phyloP scores from a whole-genome alignment of 2,329 filamentous ascomycete genomes.

The Microdochium trichocladiopsis region DNA sequence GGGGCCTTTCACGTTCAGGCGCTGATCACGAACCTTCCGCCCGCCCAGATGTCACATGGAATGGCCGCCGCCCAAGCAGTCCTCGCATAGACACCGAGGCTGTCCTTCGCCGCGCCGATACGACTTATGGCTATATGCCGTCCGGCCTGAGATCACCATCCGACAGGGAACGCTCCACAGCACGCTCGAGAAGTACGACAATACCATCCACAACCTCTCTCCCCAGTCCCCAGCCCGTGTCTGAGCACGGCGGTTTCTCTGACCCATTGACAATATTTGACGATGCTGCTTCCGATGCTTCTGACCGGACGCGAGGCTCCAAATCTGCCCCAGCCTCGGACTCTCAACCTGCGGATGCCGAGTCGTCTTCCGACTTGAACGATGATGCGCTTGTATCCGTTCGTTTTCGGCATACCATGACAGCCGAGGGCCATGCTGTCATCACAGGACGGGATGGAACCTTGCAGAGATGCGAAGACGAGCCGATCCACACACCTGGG shows the following conservation, averaged over 20 bases:
- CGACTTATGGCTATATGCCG: slow-evolving; percentile 4
- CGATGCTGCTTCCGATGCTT: slow-evolving; percentile 15
- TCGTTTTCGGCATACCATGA: slow-evolving; percentile 72
- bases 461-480: slow-evolving; percentile 79
- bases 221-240: slow-evolving; percentile 6
- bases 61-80: slow-evolving; percentile 22
- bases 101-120: slow-evolving; percentile 8
- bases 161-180: slow-evolving; percentile 3
- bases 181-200: slow-evolving; percentile 6
- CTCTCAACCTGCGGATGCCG: slow-evolving; percentile 1
- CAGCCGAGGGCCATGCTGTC: slow-evolving; percentile 71
- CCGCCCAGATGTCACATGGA: slow-evolving; percentile 15
- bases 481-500: slow-evolving; percentile 83
- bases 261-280: slow-evolving; percentile 11
- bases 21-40: slow-evolving; percentile 30
- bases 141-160: slow-evolving; percentile 7
- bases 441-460: slow-evolving; percentile 72
- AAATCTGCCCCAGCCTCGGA: not conserved
- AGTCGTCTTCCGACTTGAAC: slow-evolving; percentile 1
- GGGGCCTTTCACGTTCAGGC: slow-evolving; percentile 21
- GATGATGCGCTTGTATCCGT: slow-evolving; percentile 52
- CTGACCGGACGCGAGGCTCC: slow-evolving; percentile 11
- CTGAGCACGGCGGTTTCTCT: slow-evolving; percentile 2
- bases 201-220: slow-evolving; percentile 5
- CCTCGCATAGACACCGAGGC: slow-evolving; percentile 19